Evolutionary conservation across 495 filamentous ascomycete species (phyloP).

Genomic region (Neurospora sp.): DNA sequence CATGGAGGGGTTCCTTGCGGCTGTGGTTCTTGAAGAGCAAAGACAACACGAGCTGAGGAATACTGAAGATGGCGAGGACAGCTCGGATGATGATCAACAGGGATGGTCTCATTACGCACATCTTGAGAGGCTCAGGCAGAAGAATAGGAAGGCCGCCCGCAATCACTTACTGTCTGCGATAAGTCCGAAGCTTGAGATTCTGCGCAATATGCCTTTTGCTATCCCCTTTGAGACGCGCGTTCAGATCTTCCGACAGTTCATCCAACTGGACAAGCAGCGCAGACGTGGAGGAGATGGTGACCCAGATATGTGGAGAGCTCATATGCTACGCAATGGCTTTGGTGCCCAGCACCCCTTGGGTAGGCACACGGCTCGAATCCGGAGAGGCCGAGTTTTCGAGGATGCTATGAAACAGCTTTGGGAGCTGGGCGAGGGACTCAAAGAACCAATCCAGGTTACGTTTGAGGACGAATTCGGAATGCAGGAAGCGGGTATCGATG

Average conservation of each 20-base stretch:
- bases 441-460: constrained; percentile 95
- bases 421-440: constrained; percentile 66
- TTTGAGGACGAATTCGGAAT: constrained; percentile 88
- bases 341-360: constrained; percentile 33
- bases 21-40: constrained; percentile 84
- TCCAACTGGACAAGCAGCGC: constrained; percentile 66
- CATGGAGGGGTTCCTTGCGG: constrained; percentile 80
- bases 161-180: constrained; percentile 62
- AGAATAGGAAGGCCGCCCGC: constrained; percentile 53
- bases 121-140: constrained; percentile 39
- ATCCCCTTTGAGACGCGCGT: constrained; percentile 90
- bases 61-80: constrained; percentile 37
- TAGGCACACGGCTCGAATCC: constrained; percentile 72
- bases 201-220: constrained; percentile 94
- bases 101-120: constrained; percentile 26
- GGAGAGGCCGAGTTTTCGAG: constrained; percentile 68
- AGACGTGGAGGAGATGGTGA: constrained; percentile 68
- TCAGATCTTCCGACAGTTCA: constrained; percentile 89
- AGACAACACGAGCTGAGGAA: constrained; percentile 51
- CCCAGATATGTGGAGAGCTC: constrained; percentile 61
- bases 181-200: constrained; percentile 76
- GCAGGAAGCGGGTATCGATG: constrained; percentile 89
- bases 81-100: constrained; percentile 32
- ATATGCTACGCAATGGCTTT: constrained; percentile 25
- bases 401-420: constrained; percentile 86